A percentile compares a stretch with the other conserved stretches of the same genome.
phyloP scores from a whole-genome alignment of 139 green algal species.

The Klebsormidium nitens region DNA sequence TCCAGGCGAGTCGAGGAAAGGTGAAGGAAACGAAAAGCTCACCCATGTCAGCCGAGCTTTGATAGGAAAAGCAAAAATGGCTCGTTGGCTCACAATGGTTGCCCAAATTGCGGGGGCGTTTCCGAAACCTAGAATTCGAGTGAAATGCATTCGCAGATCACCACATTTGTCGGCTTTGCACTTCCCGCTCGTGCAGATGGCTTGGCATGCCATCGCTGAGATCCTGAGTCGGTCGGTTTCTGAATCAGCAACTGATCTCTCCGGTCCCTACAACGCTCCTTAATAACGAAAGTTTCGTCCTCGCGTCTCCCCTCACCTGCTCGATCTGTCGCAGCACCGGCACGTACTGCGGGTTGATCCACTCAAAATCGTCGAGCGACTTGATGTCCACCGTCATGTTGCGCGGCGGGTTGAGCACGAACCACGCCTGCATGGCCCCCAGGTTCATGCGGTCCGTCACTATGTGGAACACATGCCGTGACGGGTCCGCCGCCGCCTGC shows the following conservation, averaged over 20 bases:
- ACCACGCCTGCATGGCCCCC: slow-evolving; percentile 24
- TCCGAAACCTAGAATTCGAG: too few species aligned
- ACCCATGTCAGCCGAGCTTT: too few species aligned
- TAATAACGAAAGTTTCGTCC: neutral
- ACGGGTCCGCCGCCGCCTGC: neutral
- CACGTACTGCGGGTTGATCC: slow-evolving; percentile 19
- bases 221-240: neutral
- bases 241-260: slow-evolving; percentile 1
- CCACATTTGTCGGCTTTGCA: neutral
- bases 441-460: slow-evolving; percentile 31
- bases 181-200: neutral
- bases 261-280: neutral
- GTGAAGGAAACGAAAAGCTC: too few species aligned
- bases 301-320: neutral
- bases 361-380: slow-evolving; percentile 17
- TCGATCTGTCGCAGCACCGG: slow-evolving; percentile 17
- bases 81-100: too few species aligned
- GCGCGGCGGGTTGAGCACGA: slow-evolving; percentile 8
- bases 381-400: neutral
- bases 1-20: too few species aligned
- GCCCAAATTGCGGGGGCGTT: too few species aligned
- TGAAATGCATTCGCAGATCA: too few species aligned
- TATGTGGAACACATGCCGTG: slow-evolving; percentile 24
- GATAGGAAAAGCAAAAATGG: too few species aligned
- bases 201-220: neutral